These are phyloP conservation scores for Coemansia aciculifera DNA, from an alignment of 192 early-diverging fungal genomes.

Conservation along the genomic window DNA sequence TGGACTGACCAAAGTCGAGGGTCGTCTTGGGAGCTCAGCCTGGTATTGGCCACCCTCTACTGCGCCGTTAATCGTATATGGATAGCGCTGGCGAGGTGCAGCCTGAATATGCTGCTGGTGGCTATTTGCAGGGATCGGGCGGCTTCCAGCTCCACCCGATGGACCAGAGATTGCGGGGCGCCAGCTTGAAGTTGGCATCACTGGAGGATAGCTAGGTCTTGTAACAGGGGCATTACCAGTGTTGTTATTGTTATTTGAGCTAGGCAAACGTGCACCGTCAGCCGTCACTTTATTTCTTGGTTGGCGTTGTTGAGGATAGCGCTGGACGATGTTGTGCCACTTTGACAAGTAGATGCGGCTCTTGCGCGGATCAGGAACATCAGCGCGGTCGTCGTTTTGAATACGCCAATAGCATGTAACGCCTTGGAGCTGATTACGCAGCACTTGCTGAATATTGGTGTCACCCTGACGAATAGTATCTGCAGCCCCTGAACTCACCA, in stretches of 20 bases:
- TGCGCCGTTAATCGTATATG: background rate
- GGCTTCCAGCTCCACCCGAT: conserved; percentile 2
- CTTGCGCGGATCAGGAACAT: conserved; percentile 34
- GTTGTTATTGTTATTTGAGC: background rate
- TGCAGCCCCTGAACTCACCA: conserved; percentile 50
- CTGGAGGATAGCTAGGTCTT: background rate
- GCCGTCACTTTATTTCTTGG: conserved; percentile 39
- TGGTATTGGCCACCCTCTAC: background rate
- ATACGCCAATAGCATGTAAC: conserved; percentile 53
- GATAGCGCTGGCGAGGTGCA: background rate
- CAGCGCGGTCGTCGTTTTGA: conserved; percentile 26
- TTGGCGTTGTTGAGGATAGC: conserved; percentile 39
- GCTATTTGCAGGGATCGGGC: background rate
- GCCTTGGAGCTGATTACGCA: conserved; percentile 55
- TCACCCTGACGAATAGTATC: conserved; percentile 51
- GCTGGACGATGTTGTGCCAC: conserved; percentile 45
- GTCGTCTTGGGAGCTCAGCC: background rate
- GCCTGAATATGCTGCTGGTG: background rate
- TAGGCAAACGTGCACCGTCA: conserved; percentile 16
- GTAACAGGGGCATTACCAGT: background rate
- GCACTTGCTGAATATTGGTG: conserved; percentile 48
- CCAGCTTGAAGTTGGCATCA: background rate
- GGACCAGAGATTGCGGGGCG: background rate
- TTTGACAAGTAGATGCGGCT: conserved; percentile 31
- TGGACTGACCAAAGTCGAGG: background rate